Evolutionary conservation across 176 grass and related monocot genomes (phyloP).

Genomic region (Musa schizocarpa): DNA sequence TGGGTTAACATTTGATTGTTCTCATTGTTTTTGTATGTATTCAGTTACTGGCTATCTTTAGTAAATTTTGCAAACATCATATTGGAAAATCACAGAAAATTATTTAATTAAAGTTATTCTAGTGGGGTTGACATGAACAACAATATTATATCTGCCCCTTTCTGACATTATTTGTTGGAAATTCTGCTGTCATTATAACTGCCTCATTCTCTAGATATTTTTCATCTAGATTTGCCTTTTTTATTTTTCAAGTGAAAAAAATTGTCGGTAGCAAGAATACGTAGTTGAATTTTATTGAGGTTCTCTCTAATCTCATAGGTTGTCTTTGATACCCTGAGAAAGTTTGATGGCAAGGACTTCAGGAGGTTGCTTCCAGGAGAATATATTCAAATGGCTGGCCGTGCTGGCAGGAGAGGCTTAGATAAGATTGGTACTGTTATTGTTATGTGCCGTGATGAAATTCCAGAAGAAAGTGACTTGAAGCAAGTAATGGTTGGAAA

Average conservation of each 20-base stretch:
- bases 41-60: too few species aligned
- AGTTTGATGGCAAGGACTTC: slow-evolving; percentile 95
- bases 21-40: too few species aligned
- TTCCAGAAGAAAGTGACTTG: slow-evolving; percentile 92
- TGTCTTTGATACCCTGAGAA: slow-evolving; percentile 87
- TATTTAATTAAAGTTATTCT: neutral
- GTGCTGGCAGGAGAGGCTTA: slow-evolving; percentile 90
- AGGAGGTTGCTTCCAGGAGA: slow-evolving; percentile 82
- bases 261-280: too few species aligned
- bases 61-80: too few species aligned
- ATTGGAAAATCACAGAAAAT: too few species aligned
- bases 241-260: neutral
- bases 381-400: slow-evolving; percentile 99
- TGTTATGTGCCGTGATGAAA: slow-evolving; percentile 90
- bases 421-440: slow-evolving; percentile 96
- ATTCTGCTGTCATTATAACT: neutral
- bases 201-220: neutral
- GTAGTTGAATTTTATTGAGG: neutral
- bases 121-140: neutral
- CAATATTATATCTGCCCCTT: neutral
- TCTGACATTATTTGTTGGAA: neutral
- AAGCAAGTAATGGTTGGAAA: slow-evolving; percentile 93
- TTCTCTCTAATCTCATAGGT: slow-evolving; percentile 49
- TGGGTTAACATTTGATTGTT: too few species aligned
- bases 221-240: neutral